phyloP scores from a whole-genome alignment of 257 asterid species.

The Gentiana dahurica region DNA sequence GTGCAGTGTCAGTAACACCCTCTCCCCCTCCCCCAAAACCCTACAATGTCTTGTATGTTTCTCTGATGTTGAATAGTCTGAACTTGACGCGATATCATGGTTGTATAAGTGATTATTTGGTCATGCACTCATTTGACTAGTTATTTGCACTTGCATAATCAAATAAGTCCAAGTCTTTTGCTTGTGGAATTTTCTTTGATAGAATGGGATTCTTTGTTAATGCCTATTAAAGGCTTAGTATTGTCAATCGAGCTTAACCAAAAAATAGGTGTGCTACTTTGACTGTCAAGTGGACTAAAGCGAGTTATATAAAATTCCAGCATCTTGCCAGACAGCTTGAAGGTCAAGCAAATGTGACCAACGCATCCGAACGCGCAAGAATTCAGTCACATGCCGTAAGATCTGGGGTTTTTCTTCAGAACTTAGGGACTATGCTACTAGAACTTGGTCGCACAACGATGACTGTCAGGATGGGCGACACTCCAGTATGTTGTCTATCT shows the following conservation, averaged over 20 bases:
- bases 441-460: slow-evolving; percentile 91
- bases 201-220: no score
- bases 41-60: no score
- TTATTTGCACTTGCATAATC: no score
- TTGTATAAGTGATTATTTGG: no score
- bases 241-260: background rate
- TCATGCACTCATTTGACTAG: no score
- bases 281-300: no score
- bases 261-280: background rate
- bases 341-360: slow-evolving; percentile 48
- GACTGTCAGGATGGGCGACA: slow-evolving; percentile 85
- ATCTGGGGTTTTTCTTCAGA: slow-evolving; percentile 66
- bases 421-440: slow-evolving; percentile 73
- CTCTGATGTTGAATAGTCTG: no score
- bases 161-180: no score
- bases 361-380: slow-evolving; percentile 56
- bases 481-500: slow-evolving; percentile 45
- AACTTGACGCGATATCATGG: no score
- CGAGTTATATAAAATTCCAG: slow-evolving; percentile 26
- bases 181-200: no score
- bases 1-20: no score
- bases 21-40: no score
- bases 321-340: slow-evolving; percentile 60
- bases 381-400: slow-evolving; percentile 66
- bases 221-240: background rate